These are phyloP conservation scores for Tolypocladium amazonense DNA, from an alignment of 2,329 filamentous ascomycete species.

Conservation along the genomic window DNA sequence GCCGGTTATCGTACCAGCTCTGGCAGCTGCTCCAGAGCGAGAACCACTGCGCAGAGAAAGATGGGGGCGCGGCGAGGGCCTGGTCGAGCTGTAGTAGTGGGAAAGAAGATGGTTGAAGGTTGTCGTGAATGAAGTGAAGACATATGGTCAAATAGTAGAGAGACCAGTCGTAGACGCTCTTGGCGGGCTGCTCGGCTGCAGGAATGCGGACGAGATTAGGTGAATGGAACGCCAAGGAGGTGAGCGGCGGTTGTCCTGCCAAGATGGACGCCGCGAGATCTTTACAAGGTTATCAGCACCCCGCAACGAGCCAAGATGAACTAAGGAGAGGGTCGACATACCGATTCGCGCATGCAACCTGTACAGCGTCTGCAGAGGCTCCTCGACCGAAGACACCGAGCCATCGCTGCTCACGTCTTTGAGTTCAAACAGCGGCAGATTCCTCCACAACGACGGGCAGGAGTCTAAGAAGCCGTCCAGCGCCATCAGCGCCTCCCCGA, in stretches of 20 bases:
- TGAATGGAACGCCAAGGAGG: not conserved
- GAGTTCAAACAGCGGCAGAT: not conserved
- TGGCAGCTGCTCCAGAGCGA: not conserved
- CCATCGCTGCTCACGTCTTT: not conserved
- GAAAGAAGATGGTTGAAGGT: not conserved
- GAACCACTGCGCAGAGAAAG: not conserved
- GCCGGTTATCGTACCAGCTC: not conserved
- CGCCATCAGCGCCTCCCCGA: slow-evolving; percentile 3
- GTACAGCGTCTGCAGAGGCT: not conserved
- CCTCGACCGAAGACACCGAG: not conserved
- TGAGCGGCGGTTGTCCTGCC: not conserved
- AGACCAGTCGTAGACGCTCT: not conserved
- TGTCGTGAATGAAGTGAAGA: not conserved
- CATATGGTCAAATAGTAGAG: not conserved
- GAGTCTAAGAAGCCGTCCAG: slow-evolving; percentile 1
- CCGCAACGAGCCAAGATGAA: not conserved
- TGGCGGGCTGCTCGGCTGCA: not conserved
- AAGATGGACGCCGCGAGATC: not conserved
- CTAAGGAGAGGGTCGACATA: not conserved
- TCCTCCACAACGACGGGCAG: slow-evolving; percentile 4
- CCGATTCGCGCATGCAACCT: not conserved
- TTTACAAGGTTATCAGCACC: not conserved
- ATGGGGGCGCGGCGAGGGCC: not conserved
- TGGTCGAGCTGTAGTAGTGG: not conserved
- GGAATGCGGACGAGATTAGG: not conserved